These are phyloP conservation scores for Nigrograna mackinnonii DNA, from an alignment of 2,329 filamentous ascomycete genomes.

Conservation along the genomic window DNA sequence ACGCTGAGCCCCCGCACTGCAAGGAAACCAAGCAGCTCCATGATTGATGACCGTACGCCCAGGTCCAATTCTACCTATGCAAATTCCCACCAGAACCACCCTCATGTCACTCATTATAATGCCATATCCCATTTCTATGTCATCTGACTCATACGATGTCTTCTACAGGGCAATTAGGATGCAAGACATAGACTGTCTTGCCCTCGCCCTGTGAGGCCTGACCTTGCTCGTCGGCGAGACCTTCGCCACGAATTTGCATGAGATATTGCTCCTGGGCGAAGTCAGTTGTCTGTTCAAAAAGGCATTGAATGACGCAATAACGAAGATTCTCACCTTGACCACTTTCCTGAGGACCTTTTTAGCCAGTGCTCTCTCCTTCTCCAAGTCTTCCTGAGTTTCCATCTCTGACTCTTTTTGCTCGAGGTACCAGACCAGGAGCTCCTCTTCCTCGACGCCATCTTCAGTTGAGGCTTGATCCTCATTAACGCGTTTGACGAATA, in stretches of 20 bases:
- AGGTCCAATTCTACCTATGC: no score
- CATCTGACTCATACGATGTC: constrained; percentile 43
- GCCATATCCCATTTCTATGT: no score
- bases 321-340: constrained; percentile 74
- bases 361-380: constrained; percentile 72
- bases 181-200: constrained; percentile 79
- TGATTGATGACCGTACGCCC: no score
- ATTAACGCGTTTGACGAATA: constrained; percentile 80
- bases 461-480: constrained; percentile 76
- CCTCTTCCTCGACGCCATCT: constrained; percentile 84
- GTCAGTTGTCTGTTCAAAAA: constrained; percentile 1
- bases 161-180: constrained; percentile 91
- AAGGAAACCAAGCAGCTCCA: no score
- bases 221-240: constrained; percentile 79
- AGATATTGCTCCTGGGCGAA: constrained; percentile 59
- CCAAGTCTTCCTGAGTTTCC: constrained; percentile 77
- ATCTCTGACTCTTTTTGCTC: constrained; percentile 88
- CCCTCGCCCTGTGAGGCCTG: constrained; percentile 52
- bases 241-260: constrained; percentile 74
- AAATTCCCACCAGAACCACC: no score
- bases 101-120: no score
- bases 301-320: neutral
- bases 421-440: constrained; percentile 85
- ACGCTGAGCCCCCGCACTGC: no score
- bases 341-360: constrained; percentile 91